Evolutionary conservation across 768 basidiomycete genomes (phyloP).

Genomic region (Pholiota microspora): DNA sequence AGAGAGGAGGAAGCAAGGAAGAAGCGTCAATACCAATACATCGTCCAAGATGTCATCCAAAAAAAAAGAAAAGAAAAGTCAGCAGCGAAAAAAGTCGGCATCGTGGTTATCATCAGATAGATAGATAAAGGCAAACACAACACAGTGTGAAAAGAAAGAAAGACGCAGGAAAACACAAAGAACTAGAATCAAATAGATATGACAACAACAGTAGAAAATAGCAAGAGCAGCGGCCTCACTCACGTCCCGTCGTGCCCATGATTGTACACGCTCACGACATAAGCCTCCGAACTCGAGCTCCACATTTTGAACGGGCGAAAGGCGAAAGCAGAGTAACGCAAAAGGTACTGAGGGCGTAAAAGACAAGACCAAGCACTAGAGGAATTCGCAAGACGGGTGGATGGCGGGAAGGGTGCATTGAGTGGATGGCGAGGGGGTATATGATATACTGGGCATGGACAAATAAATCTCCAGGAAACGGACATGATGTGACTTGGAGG

Average conservation of each 20-base stretch:
- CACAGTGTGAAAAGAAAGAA: no score
- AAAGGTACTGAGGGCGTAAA: background rate
- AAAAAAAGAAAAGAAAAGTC: background rate
- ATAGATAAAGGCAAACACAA: background rate
- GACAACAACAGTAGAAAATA: background rate
- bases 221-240: background rate
- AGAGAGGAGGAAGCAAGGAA: background rate
- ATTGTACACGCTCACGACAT: no score
- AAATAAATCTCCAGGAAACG: background rate
- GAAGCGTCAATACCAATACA: background rate
- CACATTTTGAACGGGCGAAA: no score
- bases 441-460: no score
- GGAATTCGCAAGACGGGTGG: background rate
- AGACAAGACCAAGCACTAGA: background rate
- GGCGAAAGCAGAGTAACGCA: background rate
- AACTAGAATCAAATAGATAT: background rate
- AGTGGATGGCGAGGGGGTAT: no score
- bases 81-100: background rate
- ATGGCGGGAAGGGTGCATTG: background rate
- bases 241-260: no score
- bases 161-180: background rate
- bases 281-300: no score
- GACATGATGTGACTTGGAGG: background rate
- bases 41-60: background rate
- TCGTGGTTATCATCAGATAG: background rate